These are phyloP conservation scores for Phialophora verrucosa DNA, from an alignment of 2,329 filamentous ascomycete species.

Conservation along the genomic window DNA sequence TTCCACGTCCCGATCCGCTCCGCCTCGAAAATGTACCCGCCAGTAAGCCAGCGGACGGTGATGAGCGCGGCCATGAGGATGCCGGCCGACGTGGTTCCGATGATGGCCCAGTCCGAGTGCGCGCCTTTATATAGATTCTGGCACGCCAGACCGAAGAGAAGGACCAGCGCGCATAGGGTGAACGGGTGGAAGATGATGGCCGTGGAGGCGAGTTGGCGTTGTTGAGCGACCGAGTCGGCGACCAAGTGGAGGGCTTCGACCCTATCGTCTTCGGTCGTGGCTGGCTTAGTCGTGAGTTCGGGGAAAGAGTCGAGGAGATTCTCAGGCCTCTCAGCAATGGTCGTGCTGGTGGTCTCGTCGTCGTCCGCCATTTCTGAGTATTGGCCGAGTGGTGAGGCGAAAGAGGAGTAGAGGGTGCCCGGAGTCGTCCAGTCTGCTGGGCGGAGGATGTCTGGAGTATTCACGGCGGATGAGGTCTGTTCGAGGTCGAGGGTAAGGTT, in stretches of 20 bases:
- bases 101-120: constrained; percentile 59
- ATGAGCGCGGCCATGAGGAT: constrained; percentile 69
- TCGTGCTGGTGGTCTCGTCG: neutral
- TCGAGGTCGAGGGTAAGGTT: constrained; percentile 72
- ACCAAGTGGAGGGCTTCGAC: constrained; percentile 73
- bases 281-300: constrained; percentile 43
- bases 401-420: constrained; percentile 47
- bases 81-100: constrained; percentile 64
- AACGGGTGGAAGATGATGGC: constrained; percentile 68
- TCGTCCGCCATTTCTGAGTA: constrained; percentile 15
- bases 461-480: constrained; percentile 66
- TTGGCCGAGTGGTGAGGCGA: constrained; percentile 44
- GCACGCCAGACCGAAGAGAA: constrained; percentile 48
- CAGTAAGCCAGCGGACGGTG: constrained; percentile 64
- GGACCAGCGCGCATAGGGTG: constrained; percentile 50
- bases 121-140: constrained; percentile 48
- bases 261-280: constrained; percentile 61
- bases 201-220: constrained; percentile 70
- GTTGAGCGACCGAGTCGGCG: constrained; percentile 81
- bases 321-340: constrained; percentile 2
- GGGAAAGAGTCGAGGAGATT: constrained; percentile 41
- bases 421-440: constrained; percentile 51
- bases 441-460: constrained; percentile 66
- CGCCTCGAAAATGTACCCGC: constrained; percentile 67
- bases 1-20: constrained; percentile 63